Percentiles rank a stretch among this genome's conserved stretches.
Conservation (phyloP, 192 early-diverging fungal species). For the Mortierella hygrophila region DNA sequence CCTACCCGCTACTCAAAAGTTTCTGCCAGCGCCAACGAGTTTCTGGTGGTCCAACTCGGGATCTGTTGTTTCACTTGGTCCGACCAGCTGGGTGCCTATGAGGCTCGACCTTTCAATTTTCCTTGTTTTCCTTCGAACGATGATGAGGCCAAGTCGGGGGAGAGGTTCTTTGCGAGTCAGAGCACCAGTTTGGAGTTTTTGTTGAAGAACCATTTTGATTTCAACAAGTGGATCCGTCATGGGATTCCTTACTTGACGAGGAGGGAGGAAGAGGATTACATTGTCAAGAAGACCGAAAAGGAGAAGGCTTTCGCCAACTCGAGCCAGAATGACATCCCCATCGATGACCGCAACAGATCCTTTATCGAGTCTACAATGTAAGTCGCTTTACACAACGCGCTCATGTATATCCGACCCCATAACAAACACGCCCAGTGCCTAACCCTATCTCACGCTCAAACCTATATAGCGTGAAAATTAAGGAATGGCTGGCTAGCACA, state of each 20-base stretch:
- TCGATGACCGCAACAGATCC: conserved; percentile 65
- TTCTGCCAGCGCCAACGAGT: conserved; percentile 41
- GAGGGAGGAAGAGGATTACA: conserved; percentile 64
- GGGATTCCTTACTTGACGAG: conserved; percentile 83
- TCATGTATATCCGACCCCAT: background rate
- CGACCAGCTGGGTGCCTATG: conserved; percentile 66
- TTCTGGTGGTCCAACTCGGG: conserved; percentile 83
- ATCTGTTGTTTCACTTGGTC: conserved; percentile 86
- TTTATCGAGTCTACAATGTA: conserved; percentile 65
- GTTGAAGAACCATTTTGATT: conserved; percentile 83
- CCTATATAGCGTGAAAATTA: conserved; percentile 32
- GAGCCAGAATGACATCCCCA: conserved; percentile 48
- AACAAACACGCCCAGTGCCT: background rate
- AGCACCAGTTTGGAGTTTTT: conserved; percentile 81
- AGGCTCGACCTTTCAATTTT: conserved; percentile 89
- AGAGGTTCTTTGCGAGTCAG: conserved; percentile 62
- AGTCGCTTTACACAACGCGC: background rate
- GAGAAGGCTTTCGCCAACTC: background rate
- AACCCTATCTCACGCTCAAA: background rate
- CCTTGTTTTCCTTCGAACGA: conserved; percentile 83
- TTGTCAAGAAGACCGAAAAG: conserved; percentile 26
- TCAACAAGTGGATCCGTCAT: conserved; percentile 87
- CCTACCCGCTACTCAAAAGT: conserved; percentile 38
- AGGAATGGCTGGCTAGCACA: conserved; percentile 59
- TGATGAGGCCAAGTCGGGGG: conserved; percentile 59